phyloP scores from a whole-genome alignment of 257 asterid species.

The Scutellaria baicalensis region DNA sequence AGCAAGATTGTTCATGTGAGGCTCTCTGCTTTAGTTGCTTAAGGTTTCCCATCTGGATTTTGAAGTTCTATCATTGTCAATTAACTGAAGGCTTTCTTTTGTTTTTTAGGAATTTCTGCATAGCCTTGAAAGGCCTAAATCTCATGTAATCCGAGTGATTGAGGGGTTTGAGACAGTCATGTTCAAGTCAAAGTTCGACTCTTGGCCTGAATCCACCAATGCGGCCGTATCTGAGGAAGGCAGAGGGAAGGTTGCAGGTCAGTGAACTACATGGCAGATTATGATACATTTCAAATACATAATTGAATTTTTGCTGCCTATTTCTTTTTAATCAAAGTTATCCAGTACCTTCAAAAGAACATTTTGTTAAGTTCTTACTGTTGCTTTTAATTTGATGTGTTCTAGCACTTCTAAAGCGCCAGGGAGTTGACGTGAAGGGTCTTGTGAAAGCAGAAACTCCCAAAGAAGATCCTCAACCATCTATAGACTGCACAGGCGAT shows the following conservation, averaged over 20 bases:
- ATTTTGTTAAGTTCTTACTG: constrained; percentile 1
- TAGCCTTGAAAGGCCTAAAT: constrained; percentile 28
- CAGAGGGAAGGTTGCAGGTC: constrained; percentile 89
- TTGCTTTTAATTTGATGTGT: constrained; percentile 23
- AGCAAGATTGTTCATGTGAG: constrained; percentile 57
- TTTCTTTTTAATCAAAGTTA: neutral
- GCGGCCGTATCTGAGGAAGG: constrained; percentile 46
- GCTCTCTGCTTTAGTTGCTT: constrained; percentile 5
- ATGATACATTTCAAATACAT: neutral
- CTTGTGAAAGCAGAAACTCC: constrained; percentile 76
- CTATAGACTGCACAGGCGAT: constrained; percentile 94
- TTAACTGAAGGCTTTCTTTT: neutral
- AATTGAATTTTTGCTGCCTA: neutral
- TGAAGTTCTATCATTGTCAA: neutral
- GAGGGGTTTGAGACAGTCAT: constrained; percentile 76
- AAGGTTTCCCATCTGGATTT: constrained; percentile 8
- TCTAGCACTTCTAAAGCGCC: constrained; percentile 83
- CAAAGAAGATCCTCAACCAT: constrained; percentile 76
- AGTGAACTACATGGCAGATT: constrained; percentile 14
- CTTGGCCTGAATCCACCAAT: constrained; percentile 58
- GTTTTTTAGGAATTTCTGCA: constrained; percentile 31
- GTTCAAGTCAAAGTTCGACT: constrained; percentile 58
- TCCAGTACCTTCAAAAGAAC: neutral
- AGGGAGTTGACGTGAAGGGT: constrained; percentile 94
- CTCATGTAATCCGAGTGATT: constrained; percentile 37